phyloP scores from a whole-genome alignment of 2,329 filamentous ascomycete species.

The Curvularia spicifera region DNA sequence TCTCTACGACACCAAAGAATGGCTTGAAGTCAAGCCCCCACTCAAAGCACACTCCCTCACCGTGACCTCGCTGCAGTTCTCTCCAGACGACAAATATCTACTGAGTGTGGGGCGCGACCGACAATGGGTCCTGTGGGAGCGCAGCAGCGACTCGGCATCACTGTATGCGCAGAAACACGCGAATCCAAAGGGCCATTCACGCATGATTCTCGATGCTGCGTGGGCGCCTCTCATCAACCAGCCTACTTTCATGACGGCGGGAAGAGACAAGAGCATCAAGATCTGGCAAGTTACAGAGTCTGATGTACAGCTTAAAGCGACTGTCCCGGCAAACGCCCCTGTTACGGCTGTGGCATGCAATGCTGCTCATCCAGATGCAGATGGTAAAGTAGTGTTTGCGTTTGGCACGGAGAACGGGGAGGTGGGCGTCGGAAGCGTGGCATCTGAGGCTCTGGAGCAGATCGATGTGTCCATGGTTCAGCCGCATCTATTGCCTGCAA shows the following conservation, averaged over 20 bases:
- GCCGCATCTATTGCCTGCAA: constrained; percentile 29
- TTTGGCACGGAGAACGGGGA: constrained; percentile 45
- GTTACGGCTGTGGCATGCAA: constrained; percentile 43
- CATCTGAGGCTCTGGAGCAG: constrained; percentile 21
- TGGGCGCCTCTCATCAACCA: constrained; percentile 65
- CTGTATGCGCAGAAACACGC: constrained; percentile 66
- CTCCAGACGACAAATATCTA: constrained; percentile 72
- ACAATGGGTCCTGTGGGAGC: constrained; percentile 84
- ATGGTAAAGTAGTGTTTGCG: constrained; percentile 30
- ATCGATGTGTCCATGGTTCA: constrained; percentile 23
- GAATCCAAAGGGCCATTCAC: constrained; percentile 83
- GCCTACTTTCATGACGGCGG: constrained; percentile 79
- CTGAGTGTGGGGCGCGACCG: constrained; percentile 90
- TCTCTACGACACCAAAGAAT: constrained; percentile 83
- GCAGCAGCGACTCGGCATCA: constrained; percentile 43
- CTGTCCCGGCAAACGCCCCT: constrained; percentile 31
- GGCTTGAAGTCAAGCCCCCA: constrained; percentile 86
- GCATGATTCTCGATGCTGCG: constrained; percentile 89
- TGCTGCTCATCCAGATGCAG: not conserved
- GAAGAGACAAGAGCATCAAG: constrained; percentile 82
- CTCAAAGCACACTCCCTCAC: constrained; percentile 87
- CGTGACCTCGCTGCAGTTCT: constrained; percentile 82
- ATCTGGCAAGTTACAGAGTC: constrained; percentile 56
- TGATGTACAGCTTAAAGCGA: constrained; percentile 33
- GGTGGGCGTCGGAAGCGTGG: constrained; percentile 24